Percentiles rank a stretch among this genome's conserved stretches.
phyloP scores from a whole-genome alignment of 352 stramenopile genomes.

The Globisporangium recalcitrans region DNA sequence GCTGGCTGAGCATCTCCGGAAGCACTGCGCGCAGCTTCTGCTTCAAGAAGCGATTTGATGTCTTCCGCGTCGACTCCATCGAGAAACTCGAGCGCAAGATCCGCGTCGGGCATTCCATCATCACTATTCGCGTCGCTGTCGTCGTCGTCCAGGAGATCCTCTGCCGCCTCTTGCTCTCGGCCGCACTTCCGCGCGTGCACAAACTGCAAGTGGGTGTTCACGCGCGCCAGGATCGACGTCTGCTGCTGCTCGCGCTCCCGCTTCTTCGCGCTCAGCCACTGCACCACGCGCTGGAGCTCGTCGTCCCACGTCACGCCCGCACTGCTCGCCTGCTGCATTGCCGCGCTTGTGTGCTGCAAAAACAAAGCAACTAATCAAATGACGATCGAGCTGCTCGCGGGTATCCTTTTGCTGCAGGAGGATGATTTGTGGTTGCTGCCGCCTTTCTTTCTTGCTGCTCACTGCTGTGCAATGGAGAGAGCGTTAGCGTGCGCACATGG shows the following conservation, averaged over 20 bases:
- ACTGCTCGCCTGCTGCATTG: neutral
- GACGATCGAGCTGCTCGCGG: neutral
- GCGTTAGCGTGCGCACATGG: neutral
- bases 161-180: slow-evolving; percentile 22
- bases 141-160: slow-evolving; percentile 19
- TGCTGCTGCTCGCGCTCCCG: slow-evolving; percentile 15
- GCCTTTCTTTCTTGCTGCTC: neutral
- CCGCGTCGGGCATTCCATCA: slow-evolving; percentile 8
- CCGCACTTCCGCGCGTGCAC: slow-evolving; percentile 30
- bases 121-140: slow-evolving; percentile 10
- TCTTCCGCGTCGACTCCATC: slow-evolving; percentile 42
- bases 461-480: neutral
- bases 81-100: slow-evolving; percentile 52
- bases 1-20: neutral
- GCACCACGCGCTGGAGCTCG: slow-evolving; percentile 35
- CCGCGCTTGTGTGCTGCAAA: neutral
- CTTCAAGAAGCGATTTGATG: slow-evolving; percentile 45
- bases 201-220: slow-evolving; percentile 38
- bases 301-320: slow-evolving; percentile 28
- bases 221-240: slow-evolving; percentile 21
- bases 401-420: slow-evolving; percentile 4
- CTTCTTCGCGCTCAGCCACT: slow-evolving; percentile 25
- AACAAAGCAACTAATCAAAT: neutral
- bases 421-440: neutral
- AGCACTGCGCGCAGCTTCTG: slow-evolving; percentile 20